These are phyloP conservation scores for Monosporascus sp. DNA, from an alignment of 2,329 filamentous ascomycete genomes.

Conservation along the genomic window DNA sequence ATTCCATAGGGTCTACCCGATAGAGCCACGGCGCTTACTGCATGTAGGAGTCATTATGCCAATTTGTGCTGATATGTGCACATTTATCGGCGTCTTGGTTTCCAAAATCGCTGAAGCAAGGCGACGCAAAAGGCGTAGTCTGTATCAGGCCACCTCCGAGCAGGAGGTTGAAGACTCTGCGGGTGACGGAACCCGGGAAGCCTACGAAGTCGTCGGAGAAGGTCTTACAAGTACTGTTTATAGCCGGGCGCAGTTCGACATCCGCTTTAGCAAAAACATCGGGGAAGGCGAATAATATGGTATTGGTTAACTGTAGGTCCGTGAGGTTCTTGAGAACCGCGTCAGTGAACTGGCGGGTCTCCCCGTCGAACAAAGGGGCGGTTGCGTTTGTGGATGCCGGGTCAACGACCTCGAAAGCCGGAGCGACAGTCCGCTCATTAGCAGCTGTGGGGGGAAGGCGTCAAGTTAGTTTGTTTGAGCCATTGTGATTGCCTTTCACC, in stretches of 20 bases:
- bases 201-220: slow-evolving; percentile 19
- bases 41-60: slow-evolving; percentile 21
- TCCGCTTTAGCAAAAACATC: slow-evolving; percentile 3
- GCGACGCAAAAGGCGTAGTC: slow-evolving; percentile 21
- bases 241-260: background rate
- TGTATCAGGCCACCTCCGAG: slow-evolving; percentile 22
- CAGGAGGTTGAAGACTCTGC: slow-evolving; percentile 19
- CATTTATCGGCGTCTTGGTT: slow-evolving; percentile 20
- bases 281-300: slow-evolving; percentile 17
- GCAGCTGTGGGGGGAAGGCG: slow-evolving; percentile 15
- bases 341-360: slow-evolving; percentile 20
- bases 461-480: slow-evolving; percentile 11
- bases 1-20: background rate
- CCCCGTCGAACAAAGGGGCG: slow-evolving; percentile 20
- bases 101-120: slow-evolving; percentile 21
- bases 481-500: background rate
- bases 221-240: slow-evolving; percentile 20
- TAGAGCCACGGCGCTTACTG: slow-evolving; percentile 13
- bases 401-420: slow-evolving; percentile 18
- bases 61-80: slow-evolving; percentile 19
- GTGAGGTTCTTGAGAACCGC: slow-evolving; percentile 22
- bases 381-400: slow-evolving; percentile 21
- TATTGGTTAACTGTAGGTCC: slow-evolving; percentile 18
- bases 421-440: slow-evolving; percentile 17
- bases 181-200: slow-evolving; percentile 19